Evolutionary conservation across 805 yeast genomes (phyloP).

Genomic region (Saccharomycopsis javanensis): DNA sequence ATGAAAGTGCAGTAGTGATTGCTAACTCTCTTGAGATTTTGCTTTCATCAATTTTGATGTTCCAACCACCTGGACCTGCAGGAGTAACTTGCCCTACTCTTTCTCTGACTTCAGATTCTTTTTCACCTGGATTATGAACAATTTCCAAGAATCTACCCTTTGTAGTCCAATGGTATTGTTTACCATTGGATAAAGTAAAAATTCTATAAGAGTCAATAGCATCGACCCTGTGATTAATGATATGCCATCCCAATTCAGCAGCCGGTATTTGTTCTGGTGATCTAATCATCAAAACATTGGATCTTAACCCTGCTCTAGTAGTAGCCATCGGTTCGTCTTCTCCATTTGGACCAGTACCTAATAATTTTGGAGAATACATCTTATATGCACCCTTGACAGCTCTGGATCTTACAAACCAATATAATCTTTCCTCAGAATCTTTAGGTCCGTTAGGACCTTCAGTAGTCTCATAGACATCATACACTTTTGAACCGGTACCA

Average conservation of each 20-base stretch:
- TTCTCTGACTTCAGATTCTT: slow-evolving; percentile 53
- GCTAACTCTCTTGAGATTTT: slow-evolving; percentile 52
- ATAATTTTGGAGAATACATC: slow-evolving; percentile 37
- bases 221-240: slow-evolving; percentile 49
- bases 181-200: slow-evolving; percentile 52
- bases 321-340: slow-evolving; percentile 51
- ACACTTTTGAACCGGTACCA: slow-evolving; percentile 51
- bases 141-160: slow-evolving; percentile 48
- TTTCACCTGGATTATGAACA: slow-evolving; percentile 51
- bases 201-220: slow-evolving; percentile 51
- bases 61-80: slow-evolving; percentile 47
- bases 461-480: slow-evolving; percentile 43
- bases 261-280: slow-evolving; percentile 38
- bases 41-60: slow-evolving; percentile 42
- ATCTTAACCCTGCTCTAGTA: slow-evolving; percentile 49
- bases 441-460: slow-evolving; percentile 29
- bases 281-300: slow-evolving; percentile 46
- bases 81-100: slow-evolving; percentile 50
- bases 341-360: slow-evolving; percentile 36
- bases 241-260: slow-evolving; percentile 56
- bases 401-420: slow-evolving; percentile 50
- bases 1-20: slow-evolving; percentile 47
- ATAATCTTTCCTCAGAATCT: slow-evolving; percentile 36
- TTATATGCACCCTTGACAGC: slow-evolving; percentile 60
- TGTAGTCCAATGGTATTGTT: slow-evolving; percentile 56